Evolutionary conservation across 1,139 yeast genomes (phyloP), one percentile per base, ranked within the genome.

Genomic region (Pichia sp.): DNA sequence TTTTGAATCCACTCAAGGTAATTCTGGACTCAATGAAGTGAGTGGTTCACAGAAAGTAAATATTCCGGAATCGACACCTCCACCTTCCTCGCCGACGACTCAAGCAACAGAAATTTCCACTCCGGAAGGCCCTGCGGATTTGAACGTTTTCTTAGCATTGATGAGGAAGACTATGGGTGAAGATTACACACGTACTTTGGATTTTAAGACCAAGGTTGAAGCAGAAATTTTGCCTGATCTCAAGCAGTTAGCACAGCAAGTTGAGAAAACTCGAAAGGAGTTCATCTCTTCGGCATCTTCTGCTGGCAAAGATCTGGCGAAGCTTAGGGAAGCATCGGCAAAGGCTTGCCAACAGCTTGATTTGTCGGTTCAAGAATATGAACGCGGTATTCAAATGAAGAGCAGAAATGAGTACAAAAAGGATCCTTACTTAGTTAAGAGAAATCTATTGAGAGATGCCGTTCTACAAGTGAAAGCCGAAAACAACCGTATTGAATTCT

Each of bases 371-470:
- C 30, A 37, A 16, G 36, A 36, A 9, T 51, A 41, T 33, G 52
- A 47, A 13, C 28, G 37, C 22, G 40, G 34, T 11, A 15, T 12
- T 6, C 28, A 27, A 12, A 19, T 34, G 1, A 32, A 31, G 14
- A 27, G 17, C 17, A 20, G 29, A n/a, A 11, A 32, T 3, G 72
- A 69, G 22, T 59, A 64, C 37, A 53, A 56, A 37, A 51, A 52
- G 32, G 77, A 71, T 45, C 77, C 77, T 6, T 71, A 62, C 43
- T 52, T 67, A 22, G 48, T 62, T 34, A 62, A 65, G 42, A 63
- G 74, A 37, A 34, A 47, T 13, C 55, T 64, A 5, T 44, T 60
- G 22, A 48, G 53, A 32, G 53, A 62, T 22, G 62, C 69, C 4
- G 62, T 59, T 12, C 58, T 52, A 32, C 76, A 70, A 51, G 48